Conservation (phyloP, 2,329 filamentous ascomycete genomes). For the Truncatella angustata region DNA sequence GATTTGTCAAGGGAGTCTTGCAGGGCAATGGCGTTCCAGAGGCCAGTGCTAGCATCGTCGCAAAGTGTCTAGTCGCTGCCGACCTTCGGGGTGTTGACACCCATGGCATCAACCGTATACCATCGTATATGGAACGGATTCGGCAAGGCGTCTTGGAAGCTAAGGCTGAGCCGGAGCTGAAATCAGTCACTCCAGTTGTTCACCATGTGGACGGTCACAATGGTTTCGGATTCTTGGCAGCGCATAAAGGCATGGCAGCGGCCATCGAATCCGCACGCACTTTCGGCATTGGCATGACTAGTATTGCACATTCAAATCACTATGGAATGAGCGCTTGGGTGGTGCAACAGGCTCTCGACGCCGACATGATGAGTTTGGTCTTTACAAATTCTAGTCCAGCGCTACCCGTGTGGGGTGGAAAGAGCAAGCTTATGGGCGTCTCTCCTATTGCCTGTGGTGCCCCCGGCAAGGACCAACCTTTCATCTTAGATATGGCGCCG, state of each 20-base stretch:
- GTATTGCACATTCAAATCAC: conserved; percentile 75
- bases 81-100: conserved; percentile 79
- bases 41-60: conserved; percentile 59
- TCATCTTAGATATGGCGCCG: conserved; percentile 76
- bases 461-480: conserved; percentile 59
- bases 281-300: conserved; percentile 73
- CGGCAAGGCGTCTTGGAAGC: conserved; percentile 67
- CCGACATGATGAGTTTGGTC: conserved; percentile 66
- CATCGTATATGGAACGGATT: conserved; percentile 73
- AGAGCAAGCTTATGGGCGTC: conserved; percentile 68
- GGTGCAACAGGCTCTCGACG: conserved; percentile 74
- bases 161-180: conserved; percentile 55
- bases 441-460: conserved; percentile 75
- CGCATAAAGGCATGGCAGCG: conserved; percentile 61
- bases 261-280: conserved; percentile 65
- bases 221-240: conserved; percentile 73
- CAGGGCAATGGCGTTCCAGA: conserved; percentile 58
- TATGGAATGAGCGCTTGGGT: conserved; percentile 83
- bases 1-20: conserved; percentile 55
- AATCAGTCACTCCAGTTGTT: conserved; percentile 67
- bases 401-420: conserved; percentile 68
- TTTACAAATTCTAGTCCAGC: conserved; percentile 74
- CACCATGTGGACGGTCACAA: conserved; percentile 68
- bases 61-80: conserved; percentile 68
- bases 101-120: conserved; percentile 75